Evolutionary conservation across 2,329 filamentous ascomycete species (phyloP).

Genomic region (Ascochyta koolunga): DNA sequence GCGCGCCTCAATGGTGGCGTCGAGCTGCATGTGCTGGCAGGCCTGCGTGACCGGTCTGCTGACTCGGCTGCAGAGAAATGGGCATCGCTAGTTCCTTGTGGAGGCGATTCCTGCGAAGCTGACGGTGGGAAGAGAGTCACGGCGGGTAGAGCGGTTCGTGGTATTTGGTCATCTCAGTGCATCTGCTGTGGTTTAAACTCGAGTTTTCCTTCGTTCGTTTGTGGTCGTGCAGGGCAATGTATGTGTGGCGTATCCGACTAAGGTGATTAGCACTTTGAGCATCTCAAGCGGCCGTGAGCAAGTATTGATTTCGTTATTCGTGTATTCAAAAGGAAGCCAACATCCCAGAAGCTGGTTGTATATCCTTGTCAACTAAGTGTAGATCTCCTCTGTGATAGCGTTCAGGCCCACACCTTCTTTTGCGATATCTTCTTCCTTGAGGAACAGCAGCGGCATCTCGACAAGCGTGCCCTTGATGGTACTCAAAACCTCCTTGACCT

Average conservation of each 20-base stretch:
- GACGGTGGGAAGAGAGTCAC: no score
- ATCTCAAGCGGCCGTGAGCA: neutral
- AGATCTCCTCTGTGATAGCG: conserved; percentile 56
- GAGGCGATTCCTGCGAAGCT: neutral
- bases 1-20: neutral
- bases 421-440: conserved; percentile 85
- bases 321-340: neutral
- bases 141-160: neutral
- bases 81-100: neutral
- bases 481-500: conserved; percentile 73
- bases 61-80: neutral
- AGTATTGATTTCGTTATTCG: neutral
- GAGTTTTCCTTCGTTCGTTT: no score
- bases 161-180: no score
- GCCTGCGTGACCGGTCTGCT: neutral
- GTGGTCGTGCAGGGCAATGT: no score
- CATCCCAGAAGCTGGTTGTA: neutral
- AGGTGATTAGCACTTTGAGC: no score
- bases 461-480: conserved; percentile 67
- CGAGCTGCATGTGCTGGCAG: neutral
- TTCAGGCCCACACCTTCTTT: conserved; percentile 73
- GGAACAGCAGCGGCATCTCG: conserved; percentile 89
- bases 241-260: no score
- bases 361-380: conserved; percentile 43
- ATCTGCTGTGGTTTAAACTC: no score